Evolutionary conservation across 208 protist genomes (phyloP).

Genomic region (Acanthamoeba sp.): DNA sequence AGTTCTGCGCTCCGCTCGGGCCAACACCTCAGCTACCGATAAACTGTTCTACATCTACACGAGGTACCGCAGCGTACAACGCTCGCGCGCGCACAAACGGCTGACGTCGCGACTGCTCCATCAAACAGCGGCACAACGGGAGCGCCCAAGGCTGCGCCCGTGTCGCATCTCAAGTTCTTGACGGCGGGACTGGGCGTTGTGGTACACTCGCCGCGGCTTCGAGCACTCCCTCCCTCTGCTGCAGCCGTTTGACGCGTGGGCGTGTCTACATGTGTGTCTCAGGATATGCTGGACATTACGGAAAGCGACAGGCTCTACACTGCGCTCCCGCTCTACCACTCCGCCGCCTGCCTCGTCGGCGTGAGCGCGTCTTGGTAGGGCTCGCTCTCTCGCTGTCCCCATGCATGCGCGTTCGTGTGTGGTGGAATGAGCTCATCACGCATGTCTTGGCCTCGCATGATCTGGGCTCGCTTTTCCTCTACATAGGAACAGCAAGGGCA

Average conservation of each 20-base stretch:
- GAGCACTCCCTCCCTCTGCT: neutral
- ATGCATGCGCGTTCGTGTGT: neutral
- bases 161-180: constrained; percentile 88
- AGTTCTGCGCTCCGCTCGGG: neutral
- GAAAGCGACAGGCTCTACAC: constrained; percentile 89
- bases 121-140: constrained; percentile 91
- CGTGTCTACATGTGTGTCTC: neutral
- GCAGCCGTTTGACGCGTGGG: neutral
- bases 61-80: neutral
- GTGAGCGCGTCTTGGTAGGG: constrained; percentile 60
- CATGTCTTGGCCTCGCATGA: neutral
- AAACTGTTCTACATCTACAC: constrained; percentile 53
- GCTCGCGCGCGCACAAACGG: neutral
- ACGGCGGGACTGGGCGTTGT: neutral
- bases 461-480: neutral
- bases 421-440: neutral
- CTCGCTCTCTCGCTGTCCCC: neutral
- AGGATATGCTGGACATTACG: constrained; percentile 9
- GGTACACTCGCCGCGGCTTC: neutral
- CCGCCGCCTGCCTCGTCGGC: constrained; percentile 88
- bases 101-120: neutral
- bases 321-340: constrained; percentile 92
- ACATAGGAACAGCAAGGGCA: constrained; percentile 69
- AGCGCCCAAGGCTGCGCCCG: constrained; percentile 91
- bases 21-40: neutral